phyloP scores from a whole-genome alignment of 192 early-diverging fungal genomes.

The Fimicolochytrium jonesii region DNA sequence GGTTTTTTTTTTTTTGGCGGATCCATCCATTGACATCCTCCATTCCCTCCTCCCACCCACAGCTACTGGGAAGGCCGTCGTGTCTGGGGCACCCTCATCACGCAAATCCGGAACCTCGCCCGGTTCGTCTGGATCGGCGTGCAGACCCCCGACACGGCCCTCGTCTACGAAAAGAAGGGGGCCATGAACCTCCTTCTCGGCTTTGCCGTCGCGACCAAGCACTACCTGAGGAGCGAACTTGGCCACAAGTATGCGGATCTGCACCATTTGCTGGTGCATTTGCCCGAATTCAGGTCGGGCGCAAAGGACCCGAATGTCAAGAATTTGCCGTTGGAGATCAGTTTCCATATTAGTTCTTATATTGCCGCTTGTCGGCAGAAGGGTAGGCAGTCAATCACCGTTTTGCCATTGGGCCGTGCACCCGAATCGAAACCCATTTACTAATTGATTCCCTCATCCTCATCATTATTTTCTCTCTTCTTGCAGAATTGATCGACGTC shows the following conservation, averaged over 20 bases:
- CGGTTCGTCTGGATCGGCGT: constrained; percentile 71
- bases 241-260: constrained; percentile 67
- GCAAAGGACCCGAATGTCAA: constrained; percentile 19
- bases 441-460: no score
- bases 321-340: constrained; percentile 40
- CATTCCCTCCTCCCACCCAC: neutral
- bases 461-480: neutral
- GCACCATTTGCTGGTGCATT: constrained; percentile 56
- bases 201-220: constrained; percentile 75
- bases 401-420: neutral
- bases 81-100: constrained; percentile 69
- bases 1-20: neutral
- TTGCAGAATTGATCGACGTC: constrained; percentile 28
- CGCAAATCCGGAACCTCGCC: constrained; percentile 69
- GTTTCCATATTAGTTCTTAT: constrained; percentile 31
- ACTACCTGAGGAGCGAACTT: constrained; percentile 75
- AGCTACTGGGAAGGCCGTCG: constrained; percentile 79
- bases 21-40: no score
- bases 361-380: constrained; percentile 15
- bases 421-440: neutral
- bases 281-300: constrained; percentile 54
- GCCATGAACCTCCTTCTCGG: constrained; percentile 76
- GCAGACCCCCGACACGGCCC: constrained; percentile 8
- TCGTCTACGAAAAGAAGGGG: constrained; percentile 54
- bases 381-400: constrained; percentile 7